Percentiles rank a stretch among this genome's conserved stretches.
Evolutionary conservation across 257 asterid species (phyloP).

Genomic region (Capsicum rhomboideum): DNA sequence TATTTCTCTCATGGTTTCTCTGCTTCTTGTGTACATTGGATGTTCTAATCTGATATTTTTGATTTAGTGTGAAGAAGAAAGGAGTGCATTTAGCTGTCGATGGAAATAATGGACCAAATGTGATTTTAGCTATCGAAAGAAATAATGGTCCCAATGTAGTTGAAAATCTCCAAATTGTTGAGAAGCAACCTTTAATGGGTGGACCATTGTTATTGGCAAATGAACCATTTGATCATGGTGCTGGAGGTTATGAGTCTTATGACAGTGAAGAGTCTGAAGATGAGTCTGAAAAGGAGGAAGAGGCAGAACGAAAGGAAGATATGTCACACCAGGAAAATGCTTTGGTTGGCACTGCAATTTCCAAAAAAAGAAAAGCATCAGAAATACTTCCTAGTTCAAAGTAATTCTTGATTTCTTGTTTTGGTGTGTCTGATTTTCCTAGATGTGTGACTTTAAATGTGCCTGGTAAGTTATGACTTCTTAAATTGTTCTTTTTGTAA

Average conservation of each 20-base stretch:
- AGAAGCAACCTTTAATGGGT: constrained; percentile 29
- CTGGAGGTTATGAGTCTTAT: constrained; percentile 15
- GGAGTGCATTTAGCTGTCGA: constrained; percentile 25
- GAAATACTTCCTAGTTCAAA: constrained; percentile 44
- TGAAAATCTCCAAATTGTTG: constrained; percentile 31
- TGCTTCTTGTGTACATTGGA: background rate
- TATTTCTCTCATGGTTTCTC: background rate
- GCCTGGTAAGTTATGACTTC: background rate
- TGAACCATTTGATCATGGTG: constrained; percentile 59
- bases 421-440: background rate
- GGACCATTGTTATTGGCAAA: constrained; percentile 60
- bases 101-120: constrained; percentile 30
- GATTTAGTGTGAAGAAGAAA: constrained; percentile 58
- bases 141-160: constrained; percentile 23
- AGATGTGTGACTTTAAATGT: background rate
- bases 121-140: constrained; percentile 35
- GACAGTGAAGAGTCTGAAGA: constrained; percentile 43
- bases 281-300: constrained; percentile 21
- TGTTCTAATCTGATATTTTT: background rate
- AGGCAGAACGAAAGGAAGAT: constrained; percentile 13
- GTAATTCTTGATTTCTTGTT: constrained; percentile 24
- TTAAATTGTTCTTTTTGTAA: background rate
- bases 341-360: constrained; percentile 19
- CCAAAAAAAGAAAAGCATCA: constrained; percentile 56
- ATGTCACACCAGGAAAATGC: constrained; percentile 15